Conservation (phyloP, 352 stramenopile genomes). For the Stramenopiles sp. region DNA sequence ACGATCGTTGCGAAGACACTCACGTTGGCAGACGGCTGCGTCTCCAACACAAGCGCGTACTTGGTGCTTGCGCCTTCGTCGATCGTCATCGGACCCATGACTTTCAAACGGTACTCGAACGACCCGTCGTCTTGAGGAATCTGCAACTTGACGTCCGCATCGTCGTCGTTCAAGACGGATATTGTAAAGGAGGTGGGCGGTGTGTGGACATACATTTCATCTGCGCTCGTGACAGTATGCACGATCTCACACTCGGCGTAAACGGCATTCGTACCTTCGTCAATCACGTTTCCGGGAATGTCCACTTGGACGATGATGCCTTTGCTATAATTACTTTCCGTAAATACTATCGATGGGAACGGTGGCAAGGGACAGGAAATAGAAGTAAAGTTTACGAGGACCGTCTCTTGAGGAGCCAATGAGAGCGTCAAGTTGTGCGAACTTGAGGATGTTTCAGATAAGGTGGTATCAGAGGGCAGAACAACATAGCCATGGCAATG, state of each 20-base stretch:
- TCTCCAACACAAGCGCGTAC: not conserved
- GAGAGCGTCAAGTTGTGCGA: too few relatives aligned
- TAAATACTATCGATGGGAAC: not conserved
- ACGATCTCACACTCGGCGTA: not conserved
- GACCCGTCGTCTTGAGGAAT: not conserved
- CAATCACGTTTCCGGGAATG: not conserved
- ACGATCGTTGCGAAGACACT: not conserved
- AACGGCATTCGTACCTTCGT: slow-evolving; percentile 1
- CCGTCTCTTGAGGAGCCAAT: too few relatives aligned
- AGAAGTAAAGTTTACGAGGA: too few relatives aligned
- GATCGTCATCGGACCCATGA: not conserved
- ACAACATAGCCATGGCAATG: too few relatives aligned
- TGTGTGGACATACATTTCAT: not conserved
- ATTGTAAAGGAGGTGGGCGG: not conserved
- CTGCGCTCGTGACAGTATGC: not conserved
- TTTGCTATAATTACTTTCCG: not conserved
- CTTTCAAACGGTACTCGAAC: not conserved
- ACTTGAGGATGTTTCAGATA: too few relatives aligned
- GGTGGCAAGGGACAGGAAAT: too few relatives aligned
- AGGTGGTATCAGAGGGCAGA: too few relatives aligned
- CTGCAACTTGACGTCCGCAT: slow-evolving; percentile 1
- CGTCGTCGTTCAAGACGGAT: not conserved
- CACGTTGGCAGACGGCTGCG: not conserved
- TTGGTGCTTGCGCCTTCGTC: not conserved
- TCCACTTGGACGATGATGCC: not conserved